Base-by-base conservation (phyloP, 2,329 filamentous ascomycete species). In the Aspergillus awamori region DNA sequence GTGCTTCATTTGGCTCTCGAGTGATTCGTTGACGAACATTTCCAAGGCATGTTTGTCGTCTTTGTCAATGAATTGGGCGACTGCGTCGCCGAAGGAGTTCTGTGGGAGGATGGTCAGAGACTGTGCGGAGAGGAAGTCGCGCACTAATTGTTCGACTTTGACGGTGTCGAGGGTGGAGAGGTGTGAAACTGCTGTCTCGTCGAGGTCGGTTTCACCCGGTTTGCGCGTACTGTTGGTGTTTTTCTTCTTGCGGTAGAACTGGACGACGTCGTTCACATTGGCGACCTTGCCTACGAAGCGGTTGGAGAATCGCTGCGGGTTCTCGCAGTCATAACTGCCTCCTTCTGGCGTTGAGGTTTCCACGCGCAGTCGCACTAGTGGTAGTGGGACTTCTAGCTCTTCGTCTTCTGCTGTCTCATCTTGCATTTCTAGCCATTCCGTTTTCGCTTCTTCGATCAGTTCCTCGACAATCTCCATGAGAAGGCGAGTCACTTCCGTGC, bases 221-320 rank as follows among this genome's bases (percentile, higher is more conserved):
- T 85, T 47, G 33, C 81, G 75, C 2, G 71, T 81, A 5, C 78
- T 80, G 11, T 36, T 36, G 4, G 77, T 70, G 1, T 76, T 77
- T n/a, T 86, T 85, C 78, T 97, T 98, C 78, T 94, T 97, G 59
- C 92, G 87, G 76, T 97, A 89, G 74, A 96, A 98, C 70, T 94
- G 90, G 0, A 99, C 88, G 0, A 99, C 92, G 69, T 99, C 95
- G 67, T 93, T 96, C 8, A 89, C 88, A 72, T 99, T 99, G 61
- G 95, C 95, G 1, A 99, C 94, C 71, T 87, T 91, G n/a, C 88
- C 90, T 1, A 90, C 84, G 68, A 98, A 99, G 2, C 93, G 86
- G 73, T 96, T 96, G 0, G 94, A 98, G 71, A 98, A 97, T 8
- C 95, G 88, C 74, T 98, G 95, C 0, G 95, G 93, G 63, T 99